Evolutionary conservation across 768 basidiomycete genomes (phyloP).

Genomic region (Mycena haematopus): DNA sequence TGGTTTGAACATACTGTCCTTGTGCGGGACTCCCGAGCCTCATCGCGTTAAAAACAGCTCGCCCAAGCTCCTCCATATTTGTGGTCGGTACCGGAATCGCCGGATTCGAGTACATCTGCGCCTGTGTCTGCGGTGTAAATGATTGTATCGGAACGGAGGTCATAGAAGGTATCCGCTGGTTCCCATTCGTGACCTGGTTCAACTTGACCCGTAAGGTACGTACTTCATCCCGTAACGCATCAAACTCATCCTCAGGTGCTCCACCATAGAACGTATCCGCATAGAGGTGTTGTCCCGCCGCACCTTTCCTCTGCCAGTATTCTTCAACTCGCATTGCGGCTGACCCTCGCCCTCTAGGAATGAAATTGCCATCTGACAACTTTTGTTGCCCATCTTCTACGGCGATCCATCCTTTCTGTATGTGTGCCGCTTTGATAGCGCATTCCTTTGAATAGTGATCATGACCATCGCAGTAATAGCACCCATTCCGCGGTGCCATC

Average conservation of each 20-base stretch:
- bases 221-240: neutral
- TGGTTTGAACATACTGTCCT: conserved; percentile 3
- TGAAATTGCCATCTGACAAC: conserved; percentile 2
- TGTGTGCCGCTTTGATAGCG: neutral
- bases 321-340: neutral
- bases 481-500: neutral
- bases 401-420: conserved; percentile 7
- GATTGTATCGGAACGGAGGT: no score
- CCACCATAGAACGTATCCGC: neutral
- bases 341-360: conserved; percentile 7
- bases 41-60: neutral
- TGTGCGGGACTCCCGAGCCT: neutral
- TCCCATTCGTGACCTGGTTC: neutral
- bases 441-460: conserved; percentile 15
- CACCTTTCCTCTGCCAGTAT: conserved; percentile 1
- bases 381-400: conserved; percentile 2
- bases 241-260: neutral
- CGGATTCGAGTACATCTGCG: neutral
- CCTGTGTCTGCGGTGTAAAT: neutral
- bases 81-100: neutral
- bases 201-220: neutral
- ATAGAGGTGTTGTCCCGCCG: neutral
- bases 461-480: conserved; percentile 10
- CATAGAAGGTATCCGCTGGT: neutral
- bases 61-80: conserved; percentile 1